phyloP scores from a whole-genome alignment of 495 filamentous ascomycete genomes.

The Apiosordaria backusii region DNA sequence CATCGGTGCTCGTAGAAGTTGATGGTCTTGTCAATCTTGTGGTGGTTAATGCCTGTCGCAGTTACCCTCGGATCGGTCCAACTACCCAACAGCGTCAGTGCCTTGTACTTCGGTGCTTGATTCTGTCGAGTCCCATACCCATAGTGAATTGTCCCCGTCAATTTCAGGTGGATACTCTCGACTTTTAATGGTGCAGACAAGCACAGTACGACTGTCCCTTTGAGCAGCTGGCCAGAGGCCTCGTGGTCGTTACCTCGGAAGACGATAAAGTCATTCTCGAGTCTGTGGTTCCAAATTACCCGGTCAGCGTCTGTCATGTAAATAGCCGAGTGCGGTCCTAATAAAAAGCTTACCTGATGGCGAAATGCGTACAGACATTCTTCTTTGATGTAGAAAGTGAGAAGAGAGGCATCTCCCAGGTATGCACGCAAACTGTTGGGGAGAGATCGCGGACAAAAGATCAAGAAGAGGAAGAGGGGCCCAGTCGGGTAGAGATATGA shows the following conservation, averaged over 20 bases:
- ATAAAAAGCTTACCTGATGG: slow-evolving; percentile 47
- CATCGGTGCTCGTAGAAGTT: slow-evolving; percentile 46
- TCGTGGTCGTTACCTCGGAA: slow-evolving; percentile 73
- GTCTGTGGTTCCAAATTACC: slow-evolving; percentile 43
- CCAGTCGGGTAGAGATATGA: slow-evolving; percentile 12
- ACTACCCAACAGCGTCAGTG: slow-evolving; percentile 24
- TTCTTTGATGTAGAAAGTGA: slow-evolving; percentile 46
- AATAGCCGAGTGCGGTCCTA: slow-evolving; percentile 60
- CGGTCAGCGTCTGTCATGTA: neutral
- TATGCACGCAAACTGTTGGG: neutral
- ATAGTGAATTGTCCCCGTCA: slow-evolving; percentile 67
- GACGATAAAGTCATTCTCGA: slow-evolving; percentile 75
- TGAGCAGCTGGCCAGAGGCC: slow-evolving; percentile 68
- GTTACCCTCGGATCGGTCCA: slow-evolving; percentile 50
- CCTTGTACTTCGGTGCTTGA: neutral
- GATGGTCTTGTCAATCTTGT: slow-evolving; percentile 43
- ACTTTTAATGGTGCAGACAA: slow-evolving; percentile 64
- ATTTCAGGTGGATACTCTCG: slow-evolving; percentile 66
- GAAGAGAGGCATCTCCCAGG: slow-evolving; percentile 45
- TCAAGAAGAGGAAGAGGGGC: slow-evolving; percentile 3
- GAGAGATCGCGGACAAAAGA: slow-evolving; percentile 2
- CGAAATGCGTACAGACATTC: slow-evolving; percentile 46
- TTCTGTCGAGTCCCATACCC: slow-evolving; percentile 47
- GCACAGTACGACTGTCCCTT: slow-evolving; percentile 72
- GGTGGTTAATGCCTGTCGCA: slow-evolving; percentile 46